A percentile compares a stretch with the other conserved stretches of the same genome.
phyloP scores from a whole-genome alignment of 2,329 filamentous ascomycete species.

The Penicillium sumatraense region DNA sequence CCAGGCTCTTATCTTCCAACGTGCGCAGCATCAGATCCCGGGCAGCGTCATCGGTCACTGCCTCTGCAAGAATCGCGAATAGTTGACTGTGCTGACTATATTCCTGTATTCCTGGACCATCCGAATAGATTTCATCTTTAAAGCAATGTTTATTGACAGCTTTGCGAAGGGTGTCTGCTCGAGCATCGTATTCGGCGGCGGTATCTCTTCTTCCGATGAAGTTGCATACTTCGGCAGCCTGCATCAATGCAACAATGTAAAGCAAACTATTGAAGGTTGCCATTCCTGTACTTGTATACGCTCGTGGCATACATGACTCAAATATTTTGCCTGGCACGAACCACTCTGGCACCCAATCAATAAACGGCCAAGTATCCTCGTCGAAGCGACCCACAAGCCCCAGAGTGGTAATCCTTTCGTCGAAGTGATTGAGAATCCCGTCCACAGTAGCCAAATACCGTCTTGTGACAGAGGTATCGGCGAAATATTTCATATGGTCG shows the following conservation, averaged over 20 bases:
- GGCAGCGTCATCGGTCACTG: slow-evolving; percentile 15
- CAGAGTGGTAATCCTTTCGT: slow-evolving; percentile 9
- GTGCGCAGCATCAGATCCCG: slow-evolving; percentile 18
- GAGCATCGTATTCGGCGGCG: slow-evolving; percentile 20
- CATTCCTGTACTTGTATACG: slow-evolving; percentile 9
- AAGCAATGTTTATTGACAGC: slow-evolving; percentile 28
- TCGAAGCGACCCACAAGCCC: slow-evolving; percentile 22
- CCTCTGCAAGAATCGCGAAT: slow-evolving; percentile 24
- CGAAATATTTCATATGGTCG: slow-evolving; percentile 32
- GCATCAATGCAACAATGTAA: slow-evolving; percentile 14
- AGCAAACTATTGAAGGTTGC: slow-evolving; percentile 15
- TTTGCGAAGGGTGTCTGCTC: slow-evolving; percentile 19
- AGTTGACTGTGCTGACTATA: slow-evolving; percentile 31
- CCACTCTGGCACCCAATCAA: slow-evolving; percentile 32
- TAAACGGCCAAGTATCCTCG: slow-evolving; percentile 29
- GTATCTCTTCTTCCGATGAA: slow-evolving; percentile 14
- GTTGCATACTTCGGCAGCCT: slow-evolving; percentile 13
- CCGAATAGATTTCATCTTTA: slow-evolving; percentile 21
- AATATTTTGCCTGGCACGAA: slow-evolving; percentile 17
- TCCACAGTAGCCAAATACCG: slow-evolving; percentile 16
- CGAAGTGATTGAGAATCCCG: slow-evolving; percentile 16
- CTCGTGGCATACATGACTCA: slow-evolving; percentile 15
- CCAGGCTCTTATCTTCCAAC: slow-evolving; percentile 13
- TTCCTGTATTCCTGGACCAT: slow-evolving; percentile 26
- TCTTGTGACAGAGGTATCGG: slow-evolving; percentile 13